These are phyloP conservation scores for Trametes cinnabarina DNA, from an alignment of 768 basidiomycete species.

Conservation along the genomic window DNA sequence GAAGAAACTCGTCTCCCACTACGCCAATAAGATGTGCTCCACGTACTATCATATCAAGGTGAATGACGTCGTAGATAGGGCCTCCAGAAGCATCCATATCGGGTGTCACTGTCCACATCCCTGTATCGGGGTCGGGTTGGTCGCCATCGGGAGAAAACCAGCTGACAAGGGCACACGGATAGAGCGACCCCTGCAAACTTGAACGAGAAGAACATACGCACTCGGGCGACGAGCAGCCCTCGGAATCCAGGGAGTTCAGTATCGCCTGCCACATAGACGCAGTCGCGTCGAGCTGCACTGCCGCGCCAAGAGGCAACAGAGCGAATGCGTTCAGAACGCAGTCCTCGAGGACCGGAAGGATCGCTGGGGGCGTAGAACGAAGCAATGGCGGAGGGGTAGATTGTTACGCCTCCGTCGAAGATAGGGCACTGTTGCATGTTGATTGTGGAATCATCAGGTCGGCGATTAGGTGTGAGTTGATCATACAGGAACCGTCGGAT, in stretches of 20 bases:
- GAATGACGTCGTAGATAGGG: not conserved
- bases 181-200: not conserved
- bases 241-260: too few relatives aligned
- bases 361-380: conserved; percentile 32
- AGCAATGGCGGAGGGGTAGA: conserved; percentile 8
- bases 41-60: not conserved
- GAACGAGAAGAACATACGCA: conserved; percentile 34
- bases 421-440: too few relatives aligned
- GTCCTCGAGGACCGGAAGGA: conserved; percentile 23
- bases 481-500: too few relatives aligned
- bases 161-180: not conserved
- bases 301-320: conserved; percentile 24
- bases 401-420: not conserved
- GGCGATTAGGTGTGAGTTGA: too few relatives aligned
- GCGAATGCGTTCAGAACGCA: conserved; percentile 29
- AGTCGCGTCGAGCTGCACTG: conserved; percentile 18
- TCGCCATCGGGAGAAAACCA: not conserved
- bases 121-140: not conserved
- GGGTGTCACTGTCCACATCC: conserved; percentile 3
- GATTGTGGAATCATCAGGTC: too few relatives aligned
- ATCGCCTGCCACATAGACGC: too few relatives aligned
- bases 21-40: not conserved
- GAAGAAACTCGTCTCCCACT: too few relatives aligned
- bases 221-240: too few relatives aligned
- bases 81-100: not conserved